phyloP scores from a whole-genome alignment of 495 filamentous ascomycete species.

The Podospora fimiseda region DNA sequence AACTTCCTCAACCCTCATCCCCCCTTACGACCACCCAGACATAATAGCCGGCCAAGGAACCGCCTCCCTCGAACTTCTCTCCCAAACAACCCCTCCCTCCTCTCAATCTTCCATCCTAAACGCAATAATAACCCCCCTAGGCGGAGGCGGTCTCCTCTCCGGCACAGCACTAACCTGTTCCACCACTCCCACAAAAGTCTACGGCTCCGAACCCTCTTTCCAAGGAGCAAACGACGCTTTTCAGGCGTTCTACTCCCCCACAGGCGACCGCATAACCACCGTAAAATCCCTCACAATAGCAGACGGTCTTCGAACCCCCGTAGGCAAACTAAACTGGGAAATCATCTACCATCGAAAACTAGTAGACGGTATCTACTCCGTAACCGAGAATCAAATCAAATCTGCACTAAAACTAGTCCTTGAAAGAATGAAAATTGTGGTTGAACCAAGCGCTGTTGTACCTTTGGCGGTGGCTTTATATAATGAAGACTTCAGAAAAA shows the following conservation, averaged over 20 bases:
- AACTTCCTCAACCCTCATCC: conserved; percentile 71
- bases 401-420: conserved; percentile 68
- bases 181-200: conserved; percentile 62
- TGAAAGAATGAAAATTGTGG: conserved; percentile 85
- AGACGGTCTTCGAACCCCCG: conserved; percentile 81
- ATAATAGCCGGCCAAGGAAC: conserved; percentile 92
- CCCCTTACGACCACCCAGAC: conserved; percentile 86
- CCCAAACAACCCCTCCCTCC: background rate
- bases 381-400: conserved; percentile 78
- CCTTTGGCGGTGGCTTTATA: conserved; percentile 76
- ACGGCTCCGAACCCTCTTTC: conserved; percentile 86
- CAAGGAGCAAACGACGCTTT: conserved; percentile 78
- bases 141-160: conserved; percentile 81
- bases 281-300: conserved; percentile 80
- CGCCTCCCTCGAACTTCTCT: conserved; percentile 70
- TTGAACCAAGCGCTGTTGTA: conserved; percentile 88
- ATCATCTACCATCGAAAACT: conserved; percentile 69
- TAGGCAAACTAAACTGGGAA: conserved; percentile 71
- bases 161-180: conserved; percentile 73
- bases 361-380: conserved; percentile 67
- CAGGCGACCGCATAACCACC: conserved; percentile 52
- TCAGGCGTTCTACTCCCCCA: conserved; percentile 56
- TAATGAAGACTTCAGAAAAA: conserved; percentile 70
- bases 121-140: conserved; percentile 79
- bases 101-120: too few relatives aligned